These are phyloP conservation scores for Pseudotulostoma volvatum DNA, from an alignment of 495 filamentous ascomycete species.

Conservation along the genomic window DNA sequence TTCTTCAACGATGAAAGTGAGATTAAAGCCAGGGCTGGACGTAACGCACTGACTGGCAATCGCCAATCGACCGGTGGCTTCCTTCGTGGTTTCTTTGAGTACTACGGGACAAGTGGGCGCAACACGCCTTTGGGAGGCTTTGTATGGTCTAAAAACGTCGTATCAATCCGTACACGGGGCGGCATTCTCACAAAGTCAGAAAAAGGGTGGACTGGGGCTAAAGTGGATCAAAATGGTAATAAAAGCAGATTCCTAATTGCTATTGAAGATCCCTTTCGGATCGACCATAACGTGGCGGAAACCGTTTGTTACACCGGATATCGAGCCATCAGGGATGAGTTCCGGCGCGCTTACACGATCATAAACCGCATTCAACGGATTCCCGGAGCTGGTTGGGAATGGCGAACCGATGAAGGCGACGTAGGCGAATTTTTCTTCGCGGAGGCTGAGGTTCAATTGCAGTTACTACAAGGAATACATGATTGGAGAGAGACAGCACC, in stretches of 20 bases:
- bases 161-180: slow-evolving; percentile 53
- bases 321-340: slow-evolving; percentile 61
- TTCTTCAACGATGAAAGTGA: slow-evolving; percentile 54
- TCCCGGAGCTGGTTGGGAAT: slow-evolving; percentile 5
- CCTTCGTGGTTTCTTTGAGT: slow-evolving; percentile 65
- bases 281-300: slow-evolving; percentile 64
- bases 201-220: slow-evolving; percentile 66
- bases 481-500: neutral
- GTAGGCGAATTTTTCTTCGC: slow-evolving; percentile 12
- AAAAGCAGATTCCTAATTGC: slow-evolving; percentile 68
- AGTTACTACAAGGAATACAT: neutral
- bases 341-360: slow-evolving; percentile 53
- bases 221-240: slow-evolving; percentile 40
- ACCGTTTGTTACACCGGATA: slow-evolving; percentile 67
- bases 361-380: slow-evolving; percentile 21
- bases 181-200: slow-evolving; percentile 51
- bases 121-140: slow-evolving; percentile 37
- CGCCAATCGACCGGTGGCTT: slow-evolving; percentile 43
- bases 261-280: slow-evolving; percentile 79
- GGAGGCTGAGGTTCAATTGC: slow-evolving; percentile 6
- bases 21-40: slow-evolving; percentile 34
- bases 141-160: slow-evolving; percentile 50
- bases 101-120: slow-evolving; percentile 42
- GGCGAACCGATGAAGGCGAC: slow-evolving; percentile 5
- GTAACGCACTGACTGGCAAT: slow-evolving; percentile 41